Conservation (phyloP, 2,329 filamentous ascomycete genomes). For the Paracamarosporium sp. region DNA sequence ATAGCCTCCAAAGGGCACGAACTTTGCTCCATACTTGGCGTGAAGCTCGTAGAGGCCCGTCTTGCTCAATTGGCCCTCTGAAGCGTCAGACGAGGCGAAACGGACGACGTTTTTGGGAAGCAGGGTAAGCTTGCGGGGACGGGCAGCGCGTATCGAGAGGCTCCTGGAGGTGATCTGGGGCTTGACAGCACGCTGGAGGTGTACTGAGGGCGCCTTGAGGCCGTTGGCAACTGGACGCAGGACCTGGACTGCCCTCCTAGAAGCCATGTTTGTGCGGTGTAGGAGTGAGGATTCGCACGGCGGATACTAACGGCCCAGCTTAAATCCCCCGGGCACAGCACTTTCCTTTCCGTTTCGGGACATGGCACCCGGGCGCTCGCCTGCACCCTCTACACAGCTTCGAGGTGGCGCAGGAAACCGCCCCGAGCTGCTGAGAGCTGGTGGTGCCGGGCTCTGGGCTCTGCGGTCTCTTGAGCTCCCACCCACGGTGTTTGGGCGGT, state of each 20-base stretch:
- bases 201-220: slow-evolving; percentile 20
- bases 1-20: slow-evolving; percentile 95
- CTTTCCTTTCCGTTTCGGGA: slow-evolving; percentile 10
- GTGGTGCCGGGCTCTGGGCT: background rate
- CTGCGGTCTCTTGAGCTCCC: background rate
- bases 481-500: background rate
- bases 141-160: slow-evolving; percentile 24
- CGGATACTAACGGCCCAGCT: slow-evolving; percentile 20
- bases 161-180: slow-evolving; percentile 20
- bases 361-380: slow-evolving; percentile 18
- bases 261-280: slow-evolving; percentile 34
- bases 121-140: slow-evolving; percentile 33
- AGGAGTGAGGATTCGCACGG: slow-evolving; percentile 3
- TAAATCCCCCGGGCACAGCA: background rate
- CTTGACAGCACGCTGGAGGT: slow-evolving; percentile 18
- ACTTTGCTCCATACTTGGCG: slow-evolving; percentile 80
- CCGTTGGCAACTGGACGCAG: slow-evolving; percentile 36
- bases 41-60: slow-evolving; percentile 84
- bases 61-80: slow-evolving; percentile 51
- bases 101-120: slow-evolving; percentile 24
- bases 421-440: background rate
- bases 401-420: slow-evolving; percentile 13
- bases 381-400: slow-evolving; percentile 17
- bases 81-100: slow-evolving; percentile 36
- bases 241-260: slow-evolving; percentile 30